Evolutionary conservation across 768 basidiomycete genomes (phyloP).

Genomic region (Podaxis mareebaensis): DNA sequence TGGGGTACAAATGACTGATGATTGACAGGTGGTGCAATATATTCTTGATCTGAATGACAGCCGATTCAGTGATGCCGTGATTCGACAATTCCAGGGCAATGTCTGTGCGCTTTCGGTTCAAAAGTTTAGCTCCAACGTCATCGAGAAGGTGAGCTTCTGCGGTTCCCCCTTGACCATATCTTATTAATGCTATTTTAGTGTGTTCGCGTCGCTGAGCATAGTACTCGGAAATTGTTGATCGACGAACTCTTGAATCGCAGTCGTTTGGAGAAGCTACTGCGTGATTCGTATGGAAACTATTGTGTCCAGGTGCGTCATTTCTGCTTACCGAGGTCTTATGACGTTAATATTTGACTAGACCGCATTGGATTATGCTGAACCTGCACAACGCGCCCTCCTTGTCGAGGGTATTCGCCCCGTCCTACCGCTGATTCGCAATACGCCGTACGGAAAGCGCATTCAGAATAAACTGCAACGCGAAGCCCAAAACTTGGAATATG

Average conservation of each 20-base stretch:
- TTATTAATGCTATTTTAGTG: slow-evolving; percentile 41
- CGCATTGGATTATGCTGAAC: slow-evolving; percentile 95
- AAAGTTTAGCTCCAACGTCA: slow-evolving; percentile 99
- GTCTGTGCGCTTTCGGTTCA: slow-evolving; percentile 97
- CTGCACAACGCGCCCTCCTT: slow-evolving; percentile 86
- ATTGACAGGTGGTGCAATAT: slow-evolving; percentile 88
- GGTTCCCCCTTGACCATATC: slow-evolving; percentile 2
- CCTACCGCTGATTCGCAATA: slow-evolving; percentile 96
- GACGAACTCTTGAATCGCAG: slow-evolving; percentile 94
- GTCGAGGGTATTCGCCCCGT: slow-evolving; percentile 99
- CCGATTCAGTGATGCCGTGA: slow-evolving; percentile 96
- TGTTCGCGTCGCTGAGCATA: slow-evolving; percentile 94
- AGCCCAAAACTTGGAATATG: slow-evolving; percentile 70
- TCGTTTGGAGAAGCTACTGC: slow-evolving; percentile 90
- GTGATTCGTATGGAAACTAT: slow-evolving; percentile 97
- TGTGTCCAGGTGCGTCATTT: slow-evolving; percentile 73
- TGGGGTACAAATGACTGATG: slow-evolving; percentile 10
- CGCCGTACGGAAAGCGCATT: slow-evolving; percentile 98
- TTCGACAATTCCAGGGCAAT: slow-evolving; percentile 96
- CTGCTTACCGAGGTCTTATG: not conserved
- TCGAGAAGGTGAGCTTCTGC: slow-evolving; percentile 72
- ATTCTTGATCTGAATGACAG: slow-evolving; percentile 98
- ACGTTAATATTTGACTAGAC: slow-evolving; percentile 53
- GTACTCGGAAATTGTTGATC: slow-evolving; percentile 90
- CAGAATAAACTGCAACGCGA: slow-evolving; percentile 98